These are phyloP conservation scores for Purpureocillium lavendulum DNA, from an alignment of 2,329 filamentous ascomycete genomes.

Conservation along the genomic window DNA sequence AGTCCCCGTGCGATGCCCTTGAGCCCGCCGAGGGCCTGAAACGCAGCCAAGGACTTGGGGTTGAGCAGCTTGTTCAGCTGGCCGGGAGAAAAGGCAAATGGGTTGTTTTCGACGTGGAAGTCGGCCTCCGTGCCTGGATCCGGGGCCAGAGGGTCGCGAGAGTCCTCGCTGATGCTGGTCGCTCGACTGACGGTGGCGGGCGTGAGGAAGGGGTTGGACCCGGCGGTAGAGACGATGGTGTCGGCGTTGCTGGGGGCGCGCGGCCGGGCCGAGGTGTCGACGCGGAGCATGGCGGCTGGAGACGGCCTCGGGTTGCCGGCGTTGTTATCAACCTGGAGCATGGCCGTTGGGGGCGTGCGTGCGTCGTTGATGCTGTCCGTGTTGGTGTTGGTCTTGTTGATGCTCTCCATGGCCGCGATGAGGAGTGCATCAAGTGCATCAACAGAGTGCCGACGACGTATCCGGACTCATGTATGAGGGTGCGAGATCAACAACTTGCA, in stretches of 20 bases:
- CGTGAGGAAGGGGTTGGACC: slow-evolving; percentile 16
- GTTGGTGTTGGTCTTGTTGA: too few species aligned
- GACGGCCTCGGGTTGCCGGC: background rate
- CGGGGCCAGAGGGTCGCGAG: slow-evolving; percentile 53
- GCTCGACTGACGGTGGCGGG: slow-evolving; percentile 10
- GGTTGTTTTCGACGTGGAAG: slow-evolving; percentile 65
- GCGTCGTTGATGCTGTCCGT: background rate
- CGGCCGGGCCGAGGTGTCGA: slow-evolving; percentile 3
- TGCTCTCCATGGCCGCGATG: background rate
- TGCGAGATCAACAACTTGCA: too few species aligned
- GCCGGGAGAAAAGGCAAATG: slow-evolving; percentile 77
- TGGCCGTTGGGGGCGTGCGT: background rate
- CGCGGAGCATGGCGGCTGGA: slow-evolving; percentile 3
- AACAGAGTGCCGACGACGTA: background rate
- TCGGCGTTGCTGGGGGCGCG: slow-evolving; percentile 11
- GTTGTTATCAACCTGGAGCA: too few species aligned
- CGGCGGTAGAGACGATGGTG: slow-evolving; percentile 7
- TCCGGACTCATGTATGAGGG: background rate
- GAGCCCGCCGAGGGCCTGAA: slow-evolving; percentile 67
- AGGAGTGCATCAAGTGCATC: background rate
- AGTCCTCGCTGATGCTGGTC: slow-evolving; percentile 12
- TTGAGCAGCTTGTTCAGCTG: slow-evolving; percentile 74
- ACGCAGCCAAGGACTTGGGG: slow-evolving; percentile 68
- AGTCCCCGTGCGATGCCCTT: slow-evolving; percentile 66
- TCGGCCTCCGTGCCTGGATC: slow-evolving; percentile 65